phyloP scores from a whole-genome alignment of 2,329 filamentous ascomycete species.

The Elsinoe ampelina region DNA sequence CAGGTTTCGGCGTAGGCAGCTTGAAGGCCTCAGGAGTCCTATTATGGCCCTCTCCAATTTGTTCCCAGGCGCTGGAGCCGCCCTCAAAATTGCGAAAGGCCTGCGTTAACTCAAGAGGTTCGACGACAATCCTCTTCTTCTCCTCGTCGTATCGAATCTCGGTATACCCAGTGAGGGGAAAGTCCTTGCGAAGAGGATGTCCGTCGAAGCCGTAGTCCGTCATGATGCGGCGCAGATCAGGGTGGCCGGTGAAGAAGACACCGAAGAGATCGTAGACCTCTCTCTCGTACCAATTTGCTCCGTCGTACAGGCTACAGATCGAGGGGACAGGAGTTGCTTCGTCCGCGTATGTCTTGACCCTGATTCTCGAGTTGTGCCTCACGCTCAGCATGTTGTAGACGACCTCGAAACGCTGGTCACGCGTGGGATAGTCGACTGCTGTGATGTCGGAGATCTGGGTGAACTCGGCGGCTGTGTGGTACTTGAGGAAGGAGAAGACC shows the following conservation, averaged over 20 bases:
- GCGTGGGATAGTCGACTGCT: slow-evolving; percentile 88
- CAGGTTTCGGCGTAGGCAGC: slow-evolving; percentile 88
- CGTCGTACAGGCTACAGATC: slow-evolving; percentile 77
- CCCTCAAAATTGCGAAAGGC: slow-evolving; percentile 98
- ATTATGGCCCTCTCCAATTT: slow-evolving; percentile 62
- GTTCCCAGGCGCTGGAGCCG: slow-evolving; percentile 50
- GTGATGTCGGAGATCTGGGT: slow-evolving; percentile 90
- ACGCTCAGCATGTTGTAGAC: slow-evolving; percentile 97
- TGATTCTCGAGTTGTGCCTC: slow-evolving; percentile 90
- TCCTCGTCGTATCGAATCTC: slow-evolving; percentile 98
- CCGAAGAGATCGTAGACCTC: slow-evolving; percentile 97
- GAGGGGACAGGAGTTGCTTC: slow-evolving; percentile 90
- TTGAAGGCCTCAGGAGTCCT: slow-evolving; percentile 81
- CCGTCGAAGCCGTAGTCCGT: slow-evolving; percentile 99
- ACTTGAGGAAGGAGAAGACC: slow-evolving; percentile 89
- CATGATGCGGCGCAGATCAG: slow-evolving; percentile 94
- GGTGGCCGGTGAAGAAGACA: slow-evolving; percentile 92
- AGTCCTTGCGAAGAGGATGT: slow-evolving; percentile 94
- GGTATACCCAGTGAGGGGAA: slow-evolving; percentile 94
- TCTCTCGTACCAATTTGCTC: slow-evolving; percentile 97
- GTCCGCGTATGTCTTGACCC: slow-evolving; percentile 97
- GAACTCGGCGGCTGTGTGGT: slow-evolving; percentile 95
- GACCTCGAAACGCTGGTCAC: slow-evolving; percentile 91
- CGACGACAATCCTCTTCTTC: slow-evolving; percentile 98
- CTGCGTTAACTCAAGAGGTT: slow-evolving; percentile 94